phyloP scores from a whole-genome alignment of 805 yeast species.

The Yamadazyma akitaensis region DNA sequence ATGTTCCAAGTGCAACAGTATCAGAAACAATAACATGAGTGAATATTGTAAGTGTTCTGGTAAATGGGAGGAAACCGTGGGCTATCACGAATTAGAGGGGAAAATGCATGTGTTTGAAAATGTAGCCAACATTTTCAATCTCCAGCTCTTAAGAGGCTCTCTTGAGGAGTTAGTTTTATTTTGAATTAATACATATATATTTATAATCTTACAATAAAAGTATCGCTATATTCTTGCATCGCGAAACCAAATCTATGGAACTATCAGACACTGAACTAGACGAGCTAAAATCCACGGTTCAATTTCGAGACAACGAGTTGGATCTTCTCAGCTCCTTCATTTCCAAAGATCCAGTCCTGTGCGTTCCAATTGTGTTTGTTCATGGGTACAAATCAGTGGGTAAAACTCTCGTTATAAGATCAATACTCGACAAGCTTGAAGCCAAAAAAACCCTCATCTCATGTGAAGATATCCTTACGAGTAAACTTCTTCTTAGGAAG shows the following conservation, averaged over 20 bases:
- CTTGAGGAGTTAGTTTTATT: conserved; percentile 21
- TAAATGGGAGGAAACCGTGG: conserved; percentile 61
- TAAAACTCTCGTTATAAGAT: conserved; percentile 37
- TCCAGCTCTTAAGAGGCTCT: conserved; percentile 49
- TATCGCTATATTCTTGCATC: not conserved
- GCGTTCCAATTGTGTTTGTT: conserved; percentile 38
- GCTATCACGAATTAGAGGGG: conserved; percentile 41
- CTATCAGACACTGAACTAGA: not conserved
- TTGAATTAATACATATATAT: not conserved
- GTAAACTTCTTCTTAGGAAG: conserved; percentile 38
- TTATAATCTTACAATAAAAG: not conserved
- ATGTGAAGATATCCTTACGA: conserved; percentile 46
- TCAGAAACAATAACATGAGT: conserved; percentile 67
- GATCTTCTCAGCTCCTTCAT: conserved; percentile 35
- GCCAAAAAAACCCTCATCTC: conserved; percentile 30
- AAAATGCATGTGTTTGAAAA: conserved; percentile 50
- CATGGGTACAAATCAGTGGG: conserved; percentile 52
- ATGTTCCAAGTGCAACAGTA: conserved; percentile 71
- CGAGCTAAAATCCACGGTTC: conserved; percentile 1
- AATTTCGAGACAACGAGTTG: conserved; percentile 31
- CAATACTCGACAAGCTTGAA: conserved; percentile 26
- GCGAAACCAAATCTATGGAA: not conserved
- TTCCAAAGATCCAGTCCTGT: conserved; percentile 20
- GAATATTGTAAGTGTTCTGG: conserved; percentile 88
- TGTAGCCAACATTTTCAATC: conserved; percentile 58